Evolutionary conservation across 805 yeast genomes (phyloP).

Genomic region (Candida adriatica): DNA sequence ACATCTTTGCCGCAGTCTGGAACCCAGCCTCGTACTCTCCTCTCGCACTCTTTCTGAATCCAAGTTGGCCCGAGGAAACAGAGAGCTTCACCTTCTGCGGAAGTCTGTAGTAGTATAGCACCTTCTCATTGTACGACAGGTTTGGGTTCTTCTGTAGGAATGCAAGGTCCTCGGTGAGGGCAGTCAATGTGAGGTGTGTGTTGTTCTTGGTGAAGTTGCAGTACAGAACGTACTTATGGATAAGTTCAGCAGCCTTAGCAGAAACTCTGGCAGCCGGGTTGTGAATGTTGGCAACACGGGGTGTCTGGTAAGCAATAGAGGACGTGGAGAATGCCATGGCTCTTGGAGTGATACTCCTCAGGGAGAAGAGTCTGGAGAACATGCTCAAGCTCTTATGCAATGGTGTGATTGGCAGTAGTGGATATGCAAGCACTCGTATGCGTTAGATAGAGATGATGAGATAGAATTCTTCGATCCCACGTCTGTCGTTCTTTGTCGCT

Average conservation of each 20-base stretch:
- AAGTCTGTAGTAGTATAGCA: constrained; percentile 68
- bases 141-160: constrained; percentile 49
- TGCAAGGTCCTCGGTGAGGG: constrained; percentile 59
- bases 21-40: constrained; percentile 91
- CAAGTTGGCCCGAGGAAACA: constrained; percentile 77
- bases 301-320: no score
- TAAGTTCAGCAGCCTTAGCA: constrained; percentile 20
- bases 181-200: constrained; percentile 70
- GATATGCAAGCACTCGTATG: no score
- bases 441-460: no score
- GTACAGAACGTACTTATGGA: constrained; percentile 65
- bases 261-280: constrained; percentile 7
- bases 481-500: no score
- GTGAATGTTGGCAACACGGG: constrained; percentile 7
- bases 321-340: constrained; percentile 6
- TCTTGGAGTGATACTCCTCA: constrained; percentile 4
- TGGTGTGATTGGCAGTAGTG: no score
- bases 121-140: constrained; percentile 58
- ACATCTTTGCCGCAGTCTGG: constrained; percentile 72
- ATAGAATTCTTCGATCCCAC: no score
- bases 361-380: neutral
- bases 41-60: constrained; percentile 84
- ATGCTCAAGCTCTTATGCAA: no score
- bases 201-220: constrained; percentile 77
- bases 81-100: constrained; percentile 69